phyloP scores from a whole-genome alignment of 441 rosid genomes.

The Populus trichocarpa region DNA sequence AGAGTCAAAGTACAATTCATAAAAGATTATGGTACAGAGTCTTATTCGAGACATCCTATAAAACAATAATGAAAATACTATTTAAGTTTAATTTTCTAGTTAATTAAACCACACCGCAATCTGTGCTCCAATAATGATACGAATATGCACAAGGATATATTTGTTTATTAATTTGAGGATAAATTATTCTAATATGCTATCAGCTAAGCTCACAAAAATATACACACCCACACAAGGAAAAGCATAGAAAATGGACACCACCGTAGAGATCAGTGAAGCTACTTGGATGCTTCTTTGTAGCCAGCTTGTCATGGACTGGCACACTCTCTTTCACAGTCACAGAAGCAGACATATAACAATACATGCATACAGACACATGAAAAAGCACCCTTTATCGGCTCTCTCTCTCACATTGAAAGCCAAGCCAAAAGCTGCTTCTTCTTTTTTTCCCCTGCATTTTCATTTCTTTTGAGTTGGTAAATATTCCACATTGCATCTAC shows the following conservation, averaged over 20 bases:
- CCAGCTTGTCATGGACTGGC: slow-evolving; percentile 51
- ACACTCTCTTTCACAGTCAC: slow-evolving; percentile 4
- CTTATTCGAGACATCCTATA: slow-evolving; percentile 1
- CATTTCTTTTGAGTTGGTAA: slow-evolving; percentile 16
- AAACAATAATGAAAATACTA: not conserved
- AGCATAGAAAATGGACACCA: not conserved
- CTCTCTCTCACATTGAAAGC: not conserved
- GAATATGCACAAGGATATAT: not conserved
- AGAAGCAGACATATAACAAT: not conserved
- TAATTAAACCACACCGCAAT: not conserved
- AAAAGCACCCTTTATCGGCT: not conserved
- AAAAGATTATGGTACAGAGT: not conserved
- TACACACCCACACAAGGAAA: not conserved
- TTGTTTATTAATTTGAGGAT: not conserved
- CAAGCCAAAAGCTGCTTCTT: not conserved
- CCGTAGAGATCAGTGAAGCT: slow-evolving; percentile 14
- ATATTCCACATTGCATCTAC: slow-evolving; percentile 13
- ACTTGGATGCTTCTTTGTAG: slow-evolving; percentile 25
- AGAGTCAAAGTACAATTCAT: not conserved
- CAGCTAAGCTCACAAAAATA: not conserved
- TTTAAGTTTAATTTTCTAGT: not conserved
- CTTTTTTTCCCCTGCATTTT: not conserved
- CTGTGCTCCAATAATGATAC: not conserved
- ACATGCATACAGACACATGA: not conserved
- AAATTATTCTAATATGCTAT: not conserved